phyloP scores from a whole-genome alignment of 1,284 basidiomycete species.

The Lignosus rhinocerotis region DNA sequence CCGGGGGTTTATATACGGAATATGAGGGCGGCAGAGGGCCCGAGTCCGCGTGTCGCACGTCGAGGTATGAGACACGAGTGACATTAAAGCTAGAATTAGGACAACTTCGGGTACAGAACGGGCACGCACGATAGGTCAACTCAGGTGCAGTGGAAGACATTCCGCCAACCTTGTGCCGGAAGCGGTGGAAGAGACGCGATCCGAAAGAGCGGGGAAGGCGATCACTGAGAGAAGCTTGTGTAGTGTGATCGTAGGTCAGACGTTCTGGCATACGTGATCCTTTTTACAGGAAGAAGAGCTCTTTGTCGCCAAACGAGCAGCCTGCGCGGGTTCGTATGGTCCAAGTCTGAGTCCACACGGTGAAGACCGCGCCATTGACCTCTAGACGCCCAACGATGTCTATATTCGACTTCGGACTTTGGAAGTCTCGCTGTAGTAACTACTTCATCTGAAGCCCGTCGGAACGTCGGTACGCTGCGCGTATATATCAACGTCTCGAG shows the following conservation, averaged over 20 bases:
- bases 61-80: background rate
- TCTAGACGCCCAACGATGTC: background rate
- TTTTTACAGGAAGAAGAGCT: background rate
- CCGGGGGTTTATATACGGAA: conserved; percentile 21
- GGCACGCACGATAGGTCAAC: conserved; percentile 2
- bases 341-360: background rate
- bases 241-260: conserved; percentile 9
- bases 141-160: background rate
- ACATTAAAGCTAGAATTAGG: background rate
- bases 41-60: conserved; percentile 2
- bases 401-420: too few relatives aligned
- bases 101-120: background rate
- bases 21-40: conserved; percentile 13
- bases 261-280: background rate
- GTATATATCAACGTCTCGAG: too few relatives aligned
- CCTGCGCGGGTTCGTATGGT: background rate
- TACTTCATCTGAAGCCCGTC: too few relatives aligned
- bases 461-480: too few relatives aligned
- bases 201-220: conserved; percentile 6
- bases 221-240: background rate
- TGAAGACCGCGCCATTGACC: background rate
- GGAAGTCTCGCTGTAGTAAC: too few relatives aligned
- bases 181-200: conserved; percentile 20
- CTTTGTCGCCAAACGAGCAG: background rate
- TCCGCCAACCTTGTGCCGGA: conserved; percentile 19